Base-by-base conservation (phyloP, 192 early-diverging fungal species). In the Phycomyces nitens region DNA sequence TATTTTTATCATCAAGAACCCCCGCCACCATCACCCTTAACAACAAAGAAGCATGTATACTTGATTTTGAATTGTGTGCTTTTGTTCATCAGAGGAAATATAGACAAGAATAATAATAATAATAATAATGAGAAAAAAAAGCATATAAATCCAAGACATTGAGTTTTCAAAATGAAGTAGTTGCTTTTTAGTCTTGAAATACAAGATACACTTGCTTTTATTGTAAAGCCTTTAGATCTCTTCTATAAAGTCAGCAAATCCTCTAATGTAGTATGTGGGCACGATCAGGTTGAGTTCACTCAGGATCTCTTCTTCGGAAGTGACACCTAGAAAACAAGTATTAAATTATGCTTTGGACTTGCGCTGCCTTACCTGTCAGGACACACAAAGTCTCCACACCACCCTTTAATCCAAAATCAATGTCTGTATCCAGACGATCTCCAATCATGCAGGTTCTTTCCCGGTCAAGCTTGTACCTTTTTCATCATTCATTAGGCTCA, bases 341-440 rank as follows among this genome's bases (percentile, higher is more conserved):
- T 47, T n/a, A 3, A n/a, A 47, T 3, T 18, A 14, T 47, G 18
- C 44, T 47, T 47, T 47, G 15, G 3, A 47, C 12, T 47, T 47
- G 18, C 44, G 12, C 44, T n/a, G 3, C 12, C 18, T 47, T 47
- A 80, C 94, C 95, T 8, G 95, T 96, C 74, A 99, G 79, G 23
- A 98, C 95, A 56, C 92, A 84, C 60, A 99, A 75, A 0, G 97
- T 99, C 52, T 79, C 83, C 29, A 94, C 70, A n/a, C 88, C 87
- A 62, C 94, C 94, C 18, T 84, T 68, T 53, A 87, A 85, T 38
- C 97, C 97, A 77, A 99, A 99, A 29, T 84, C 84, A 65, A 99
- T 95, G 74, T 99, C 97, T 3, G 97, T 99, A 73, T 96, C 91
- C 41, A 98, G 77, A 24, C 94, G 81, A 70, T 99, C 97, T 23